phyloP scores from a whole-genome alignment of 2,329 filamentous ascomycete species.

The Didymellaceae sp. region DNA sequence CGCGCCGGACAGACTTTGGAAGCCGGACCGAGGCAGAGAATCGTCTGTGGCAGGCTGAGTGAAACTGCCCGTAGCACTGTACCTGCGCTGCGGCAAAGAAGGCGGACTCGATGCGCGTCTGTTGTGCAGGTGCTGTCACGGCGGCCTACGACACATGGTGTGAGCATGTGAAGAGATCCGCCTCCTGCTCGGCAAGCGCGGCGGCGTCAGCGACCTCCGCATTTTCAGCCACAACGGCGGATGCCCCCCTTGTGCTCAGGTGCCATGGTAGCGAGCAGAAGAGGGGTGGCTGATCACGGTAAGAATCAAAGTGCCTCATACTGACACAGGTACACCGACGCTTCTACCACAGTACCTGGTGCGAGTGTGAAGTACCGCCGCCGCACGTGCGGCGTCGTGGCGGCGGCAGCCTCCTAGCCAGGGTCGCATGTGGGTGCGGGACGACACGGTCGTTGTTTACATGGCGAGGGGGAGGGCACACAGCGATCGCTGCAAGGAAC shows the following conservation, averaged over 20 bases:
- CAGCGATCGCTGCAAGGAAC: conserved; percentile 18
- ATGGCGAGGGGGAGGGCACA: conserved; percentile 9
- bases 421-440: conserved; percentile 8
- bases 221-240: not conserved
- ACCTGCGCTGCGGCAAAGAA: not conserved
- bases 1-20: not conserved
- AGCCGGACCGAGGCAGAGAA: not conserved
- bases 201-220: conserved; percentile 6
- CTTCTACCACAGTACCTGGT: not conserved
- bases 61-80: not conserved
- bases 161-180: conserved; percentile 13
- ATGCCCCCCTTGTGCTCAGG: not conserved
- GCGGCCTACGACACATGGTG: not conserved
- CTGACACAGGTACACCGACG: too few relatives aligned
- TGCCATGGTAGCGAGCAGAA: not conserved
- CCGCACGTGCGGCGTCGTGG: conserved; percentile 14
- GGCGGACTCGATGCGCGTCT: not conserved
- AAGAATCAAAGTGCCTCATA: too few relatives aligned
- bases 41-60: not conserved
- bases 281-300: not conserved
- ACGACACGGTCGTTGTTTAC: conserved; percentile 8
- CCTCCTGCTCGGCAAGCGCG: conserved; percentile 3
- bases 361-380: not conserved
- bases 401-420: not conserved
- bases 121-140: not conserved